Percentiles rank a stretch among this genome's conserved stretches.
Conservation (phyloP, 139 green algal species). For the Yamagishiella unicocca region DNA sequence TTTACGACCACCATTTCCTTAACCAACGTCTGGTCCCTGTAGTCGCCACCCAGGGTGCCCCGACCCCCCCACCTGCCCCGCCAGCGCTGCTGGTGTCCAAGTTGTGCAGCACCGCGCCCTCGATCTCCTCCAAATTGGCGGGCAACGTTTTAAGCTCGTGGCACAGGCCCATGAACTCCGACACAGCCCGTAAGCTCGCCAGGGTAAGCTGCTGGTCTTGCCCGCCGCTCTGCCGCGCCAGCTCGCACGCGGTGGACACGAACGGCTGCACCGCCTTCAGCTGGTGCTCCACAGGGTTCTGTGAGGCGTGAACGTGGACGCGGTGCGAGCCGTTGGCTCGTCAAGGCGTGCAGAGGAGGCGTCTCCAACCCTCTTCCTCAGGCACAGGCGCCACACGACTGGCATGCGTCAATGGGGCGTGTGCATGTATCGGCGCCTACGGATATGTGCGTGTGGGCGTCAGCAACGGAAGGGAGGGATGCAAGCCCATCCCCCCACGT, state of each 20-base stretch:
- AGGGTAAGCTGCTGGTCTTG: slow-evolving; percentile 1
- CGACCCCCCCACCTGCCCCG: neutral
- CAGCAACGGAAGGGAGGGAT: too few relatives aligned
- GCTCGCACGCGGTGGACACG: slow-evolving; percentile 7
- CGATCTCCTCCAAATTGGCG: slow-evolving; percentile 49
- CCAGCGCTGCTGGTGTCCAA: slow-evolving; percentile 12
- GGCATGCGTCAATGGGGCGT: too few relatives aligned
- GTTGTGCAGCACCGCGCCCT: slow-evolving; percentile 42
- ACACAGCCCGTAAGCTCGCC: slow-evolving; percentile 30
- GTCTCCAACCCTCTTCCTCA: too few relatives aligned
- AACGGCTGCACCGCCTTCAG: neutral
- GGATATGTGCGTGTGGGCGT: too few relatives aligned
- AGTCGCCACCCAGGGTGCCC: neutral
- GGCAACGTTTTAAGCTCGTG: slow-evolving; percentile 48
- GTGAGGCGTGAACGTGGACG: too few relatives aligned
- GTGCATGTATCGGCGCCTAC: too few relatives aligned
- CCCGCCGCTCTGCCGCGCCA: neutral
- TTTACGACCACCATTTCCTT: too few relatives aligned
- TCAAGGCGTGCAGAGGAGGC: too few relatives aligned
- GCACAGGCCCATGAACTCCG: slow-evolving; percentile 43
- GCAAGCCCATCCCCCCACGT: too few relatives aligned
- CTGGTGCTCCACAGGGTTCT: slow-evolving; percentile 39
- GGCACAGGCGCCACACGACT: too few relatives aligned
- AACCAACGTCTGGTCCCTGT: too few relatives aligned
- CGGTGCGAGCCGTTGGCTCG: too few relatives aligned